Evolutionary conservation across 2,329 filamentous ascomycete species (phyloP).

Genomic region (Amauroascus verrucosus): DNA sequence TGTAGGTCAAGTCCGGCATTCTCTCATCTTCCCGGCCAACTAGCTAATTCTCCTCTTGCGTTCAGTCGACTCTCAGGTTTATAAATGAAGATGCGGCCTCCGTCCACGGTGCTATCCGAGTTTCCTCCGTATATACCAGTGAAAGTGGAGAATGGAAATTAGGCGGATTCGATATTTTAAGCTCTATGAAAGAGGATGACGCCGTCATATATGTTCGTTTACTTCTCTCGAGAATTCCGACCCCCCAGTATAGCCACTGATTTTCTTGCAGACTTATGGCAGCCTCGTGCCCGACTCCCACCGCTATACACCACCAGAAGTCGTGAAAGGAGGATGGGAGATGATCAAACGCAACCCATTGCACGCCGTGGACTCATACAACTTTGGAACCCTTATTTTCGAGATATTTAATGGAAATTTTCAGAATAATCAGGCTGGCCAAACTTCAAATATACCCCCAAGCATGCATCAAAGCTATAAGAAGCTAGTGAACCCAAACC

Average conservation of each 20-base stretch:
- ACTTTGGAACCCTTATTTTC: constrained; percentile 71
- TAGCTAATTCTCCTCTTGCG: not conserved
- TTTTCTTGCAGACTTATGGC: constrained; percentile 58
- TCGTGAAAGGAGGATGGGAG: constrained; percentile 83
- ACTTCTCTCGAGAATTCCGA: not conserved
- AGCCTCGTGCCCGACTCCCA: constrained; percentile 75
- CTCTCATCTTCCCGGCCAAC: not conserved
- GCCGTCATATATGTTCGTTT: constrained; percentile 68
- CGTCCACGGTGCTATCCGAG: constrained; percentile 77
- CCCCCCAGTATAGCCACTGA: not conserved
- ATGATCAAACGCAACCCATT: constrained; percentile 72
- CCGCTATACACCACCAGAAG: constrained; percentile 77
- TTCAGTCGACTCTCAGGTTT: constrained; percentile 79
- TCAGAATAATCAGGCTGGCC: constrained; percentile 64
- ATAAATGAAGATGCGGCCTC: constrained; percentile 89
- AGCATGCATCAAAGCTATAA: constrained; percentile 89
- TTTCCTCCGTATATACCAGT: constrained; percentile 80
- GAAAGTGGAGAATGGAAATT: constrained; percentile 98
- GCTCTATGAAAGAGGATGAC: constrained; percentile 92
- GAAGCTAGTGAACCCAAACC: constrained; percentile 75
- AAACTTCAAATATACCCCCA: constrained; percentile 75
- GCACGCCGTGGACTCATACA: constrained; percentile 76
- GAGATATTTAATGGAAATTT: constrained; percentile 89
- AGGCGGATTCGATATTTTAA: constrained; percentile 84
- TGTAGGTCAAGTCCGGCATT: constrained; percentile 38